Conservation (phyloP, 495 filamentous ascomycete species). For the Trichoderma parareesei region DNA sequence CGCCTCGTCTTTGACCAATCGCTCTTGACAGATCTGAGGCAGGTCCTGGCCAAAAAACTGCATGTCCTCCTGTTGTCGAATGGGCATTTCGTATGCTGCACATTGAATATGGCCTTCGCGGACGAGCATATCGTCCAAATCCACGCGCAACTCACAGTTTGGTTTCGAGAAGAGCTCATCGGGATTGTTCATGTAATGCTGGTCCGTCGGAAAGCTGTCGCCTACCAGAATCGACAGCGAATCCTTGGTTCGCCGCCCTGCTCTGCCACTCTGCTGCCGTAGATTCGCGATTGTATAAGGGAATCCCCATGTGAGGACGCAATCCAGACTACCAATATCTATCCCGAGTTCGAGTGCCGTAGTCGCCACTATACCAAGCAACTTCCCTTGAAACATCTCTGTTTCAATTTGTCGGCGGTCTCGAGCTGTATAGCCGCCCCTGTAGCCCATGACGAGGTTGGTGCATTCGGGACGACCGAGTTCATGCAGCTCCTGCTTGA, state of each 20-base stretch:
- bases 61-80: conserved; percentile 64
- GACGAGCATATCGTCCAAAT: conserved; percentile 83
- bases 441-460: conserved; percentile 84
- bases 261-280: conserved; percentile 89
- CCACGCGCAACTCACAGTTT: conserved; percentile 80
- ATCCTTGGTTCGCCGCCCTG: conserved; percentile 88
- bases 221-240: conserved; percentile 86
- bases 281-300: conserved; percentile 92
- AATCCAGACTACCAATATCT: conserved; percentile 92
- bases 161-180: conserved; percentile 93
- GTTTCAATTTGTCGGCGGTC: conserved; percentile 84
- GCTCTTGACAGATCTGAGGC: conserved; percentile 59
- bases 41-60: conserved; percentile 76
- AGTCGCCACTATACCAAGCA: conserved; percentile 90
- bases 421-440: conserved; percentile 92
- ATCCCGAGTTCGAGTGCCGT: conserved; percentile 89
- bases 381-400: conserved; percentile 94
- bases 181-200: conserved; percentile 94
- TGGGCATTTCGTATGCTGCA: conserved; percentile 91
- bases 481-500: conserved; percentile 64
- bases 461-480: conserved; percentile 68
- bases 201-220: conserved; percentile 87
- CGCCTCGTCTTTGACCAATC: conserved; percentile 61
- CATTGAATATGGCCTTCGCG: conserved; percentile 93
- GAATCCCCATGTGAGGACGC: conserved; percentile 89